Conservation (phyloP, 345 rosid genomes). For the Corchorus capsularis region DNA sequence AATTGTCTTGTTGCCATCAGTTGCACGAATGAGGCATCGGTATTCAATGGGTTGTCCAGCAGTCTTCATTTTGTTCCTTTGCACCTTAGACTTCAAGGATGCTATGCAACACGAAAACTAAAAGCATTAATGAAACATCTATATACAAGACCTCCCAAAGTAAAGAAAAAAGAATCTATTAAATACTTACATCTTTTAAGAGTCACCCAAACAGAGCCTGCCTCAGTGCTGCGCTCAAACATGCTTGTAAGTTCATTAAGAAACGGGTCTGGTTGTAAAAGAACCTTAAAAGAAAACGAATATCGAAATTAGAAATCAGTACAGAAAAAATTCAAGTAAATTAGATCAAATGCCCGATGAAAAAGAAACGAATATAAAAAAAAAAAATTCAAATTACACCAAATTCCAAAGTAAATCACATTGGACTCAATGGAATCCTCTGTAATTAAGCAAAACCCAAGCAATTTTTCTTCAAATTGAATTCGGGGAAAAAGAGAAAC, state of each 20-base stretch:
- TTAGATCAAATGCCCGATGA: not conserved
- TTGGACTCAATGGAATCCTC: not conserved
- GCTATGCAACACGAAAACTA: slow-evolving; percentile 40
- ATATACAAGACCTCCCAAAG: slow-evolving; percentile 1
- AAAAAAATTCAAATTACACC: not conserved
- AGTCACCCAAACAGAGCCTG: slow-evolving; percentile 92
- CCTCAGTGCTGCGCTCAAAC: slow-evolving; percentile 79
- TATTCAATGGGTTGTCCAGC: slow-evolving; percentile 67
- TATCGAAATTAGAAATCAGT: not conserved
- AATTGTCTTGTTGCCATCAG: slow-evolving; percentile 75
- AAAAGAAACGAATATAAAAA: not conserved
- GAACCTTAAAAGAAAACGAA: slow-evolving; percentile 42
- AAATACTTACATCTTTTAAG: slow-evolving; percentile 75
- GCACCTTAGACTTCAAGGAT: slow-evolving; percentile 76
- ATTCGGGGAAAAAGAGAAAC: not conserved
- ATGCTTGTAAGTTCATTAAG: slow-evolving; percentile 89
- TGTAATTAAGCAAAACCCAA: not conserved
- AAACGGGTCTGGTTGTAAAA: slow-evolving; percentile 81
- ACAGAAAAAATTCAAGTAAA: not conserved
- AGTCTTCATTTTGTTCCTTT: slow-evolving; percentile 67
- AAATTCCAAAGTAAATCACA: not conserved
- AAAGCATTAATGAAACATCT: not conserved
- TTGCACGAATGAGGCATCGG: slow-evolving; percentile 89
- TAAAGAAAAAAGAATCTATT: not conserved
- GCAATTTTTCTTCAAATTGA: not conserved